These are phyloP conservation scores for Phytophthora cryptogea DNA, from an alignment of 352 stramenopile genomes.

Conservation along the genomic window DNA sequence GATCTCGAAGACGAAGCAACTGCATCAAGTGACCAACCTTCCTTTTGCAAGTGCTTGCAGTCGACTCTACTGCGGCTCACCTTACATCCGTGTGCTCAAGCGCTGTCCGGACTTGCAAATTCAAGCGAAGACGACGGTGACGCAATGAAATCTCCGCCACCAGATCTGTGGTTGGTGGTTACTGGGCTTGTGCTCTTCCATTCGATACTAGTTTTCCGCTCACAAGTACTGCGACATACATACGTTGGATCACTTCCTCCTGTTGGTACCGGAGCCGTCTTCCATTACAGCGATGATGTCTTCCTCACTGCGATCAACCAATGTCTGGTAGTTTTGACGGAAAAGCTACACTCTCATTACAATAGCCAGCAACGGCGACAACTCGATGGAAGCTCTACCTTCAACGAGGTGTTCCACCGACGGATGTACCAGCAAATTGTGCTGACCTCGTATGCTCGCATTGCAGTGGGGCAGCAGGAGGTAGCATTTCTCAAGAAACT, in stretches of 20 bases:
- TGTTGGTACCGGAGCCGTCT: not conserved
- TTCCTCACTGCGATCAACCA: slow-evolving; percentile 37
- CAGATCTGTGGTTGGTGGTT: slow-evolving; percentile 35
- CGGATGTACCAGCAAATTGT: slow-evolving; percentile 29
- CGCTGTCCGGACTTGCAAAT: slow-evolving; percentile 17
- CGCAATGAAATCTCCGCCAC: not conserved
- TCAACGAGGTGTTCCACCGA: slow-evolving; percentile 6
- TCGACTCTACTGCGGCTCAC: slow-evolving; percentile 42
- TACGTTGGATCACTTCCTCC: slow-evolving; percentile 14
- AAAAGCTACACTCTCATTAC: slow-evolving; percentile 12
- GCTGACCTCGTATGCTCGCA: slow-evolving; percentile 27
- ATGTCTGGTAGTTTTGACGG: slow-evolving; percentile 11
- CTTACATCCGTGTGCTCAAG: slow-evolving; percentile 32
- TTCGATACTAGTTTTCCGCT: slow-evolving; percentile 30
- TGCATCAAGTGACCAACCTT: not conserved
- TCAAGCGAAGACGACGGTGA: slow-evolving; percentile 17
- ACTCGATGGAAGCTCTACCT: not conserved
- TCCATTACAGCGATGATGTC: slow-evolving; percentile 21
- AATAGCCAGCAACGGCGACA: slow-evolving; percentile 4
- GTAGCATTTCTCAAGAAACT: slow-evolving; percentile 19
- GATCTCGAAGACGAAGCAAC: slow-evolving; percentile 9
- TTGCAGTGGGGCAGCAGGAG: slow-evolving; percentile 20
- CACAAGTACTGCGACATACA: slow-evolving; percentile 7
- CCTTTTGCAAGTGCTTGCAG: slow-evolving; percentile 49
- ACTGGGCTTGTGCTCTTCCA: slow-evolving; percentile 55